phyloP scores from a whole-genome alignment of 2,329 filamentous ascomycete genomes.

The Acephala macrosclerotiorum region DNA sequence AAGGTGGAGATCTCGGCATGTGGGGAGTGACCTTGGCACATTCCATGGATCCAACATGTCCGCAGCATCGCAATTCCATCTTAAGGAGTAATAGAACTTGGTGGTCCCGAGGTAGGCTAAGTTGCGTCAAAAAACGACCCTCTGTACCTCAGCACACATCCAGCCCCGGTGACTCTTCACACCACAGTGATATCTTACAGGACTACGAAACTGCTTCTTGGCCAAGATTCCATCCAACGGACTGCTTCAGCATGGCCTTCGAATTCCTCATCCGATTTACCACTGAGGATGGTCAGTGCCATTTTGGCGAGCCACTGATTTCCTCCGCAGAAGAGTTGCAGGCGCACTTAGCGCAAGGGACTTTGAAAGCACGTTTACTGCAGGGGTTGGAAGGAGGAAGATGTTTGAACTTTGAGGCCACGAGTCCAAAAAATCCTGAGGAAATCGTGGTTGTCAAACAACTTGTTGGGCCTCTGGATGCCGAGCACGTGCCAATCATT shows the following conservation, averaged over 20 bases:
- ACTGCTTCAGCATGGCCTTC: neutral
- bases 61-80: neutral
- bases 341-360: neutral
- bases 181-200: too few species aligned
- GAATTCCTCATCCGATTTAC: neutral
- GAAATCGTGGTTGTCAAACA: conserved; percentile 44
- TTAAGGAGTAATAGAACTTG: neutral
- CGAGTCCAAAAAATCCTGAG: conserved; percentile 31
- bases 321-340: neutral
- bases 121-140: too few species aligned
- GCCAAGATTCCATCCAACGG: too few species aligned
- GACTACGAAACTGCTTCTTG: too few species aligned
- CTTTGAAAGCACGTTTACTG: neutral
- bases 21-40: too few species aligned
- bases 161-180: too few species aligned
- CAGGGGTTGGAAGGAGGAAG: neutral
- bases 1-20: too few species aligned
- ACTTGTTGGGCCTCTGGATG: conserved; percentile 41
- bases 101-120: neutral
- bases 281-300: neutral
- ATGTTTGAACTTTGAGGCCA: neutral
- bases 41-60: too few species aligned
- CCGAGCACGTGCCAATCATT: conserved; percentile 57
- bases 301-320: neutral
- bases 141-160: too few species aligned